Conservation (phyloP, 2,329 filamentous ascomycete genomes). For the Fusarium anguioides region DNA sequence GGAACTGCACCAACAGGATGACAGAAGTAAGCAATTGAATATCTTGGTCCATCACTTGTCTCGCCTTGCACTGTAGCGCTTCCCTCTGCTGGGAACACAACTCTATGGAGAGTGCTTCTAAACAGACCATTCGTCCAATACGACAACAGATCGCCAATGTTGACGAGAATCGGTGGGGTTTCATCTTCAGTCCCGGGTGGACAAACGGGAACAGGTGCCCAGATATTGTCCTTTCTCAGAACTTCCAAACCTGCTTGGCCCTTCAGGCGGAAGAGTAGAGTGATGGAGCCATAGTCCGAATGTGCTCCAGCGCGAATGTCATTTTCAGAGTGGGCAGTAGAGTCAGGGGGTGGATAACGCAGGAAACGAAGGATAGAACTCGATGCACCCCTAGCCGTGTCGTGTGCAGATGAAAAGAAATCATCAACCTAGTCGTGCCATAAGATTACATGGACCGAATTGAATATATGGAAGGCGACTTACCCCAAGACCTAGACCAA, state of each 20-base stretch:
- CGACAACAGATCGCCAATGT: constrained; percentile 76
- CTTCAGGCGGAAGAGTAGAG: constrained; percentile 84
- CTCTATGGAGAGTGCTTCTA: constrained; percentile 88
- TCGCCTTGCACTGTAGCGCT: constrained; percentile 54
- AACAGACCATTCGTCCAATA: constrained; percentile 94
- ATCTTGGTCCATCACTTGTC: constrained; percentile 63
- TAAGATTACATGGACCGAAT: constrained; percentile 4
- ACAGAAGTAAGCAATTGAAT: constrained; percentile 76
- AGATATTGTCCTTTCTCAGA: constrained; percentile 64
- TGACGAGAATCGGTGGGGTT: constrained; percentile 81
- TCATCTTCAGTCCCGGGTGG: constrained; percentile 70
- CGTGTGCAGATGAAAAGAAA: constrained; percentile 67
- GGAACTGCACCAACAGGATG: constrained; percentile 67
- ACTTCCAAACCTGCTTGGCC: constrained; percentile 91
- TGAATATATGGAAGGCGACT: constrained; percentile 26
- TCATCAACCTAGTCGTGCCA: constrained; percentile 53
- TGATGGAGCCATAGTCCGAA: constrained; percentile 82
- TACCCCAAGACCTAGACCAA: constrained; percentile 81
- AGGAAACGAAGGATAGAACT: constrained; percentile 76
- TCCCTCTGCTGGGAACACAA: constrained; percentile 70
- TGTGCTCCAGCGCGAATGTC: constrained; percentile 92
- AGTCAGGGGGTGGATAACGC: constrained; percentile 71
- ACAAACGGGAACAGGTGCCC: constrained; percentile 75
- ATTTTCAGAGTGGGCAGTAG: constrained; percentile 56
- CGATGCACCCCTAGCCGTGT: constrained; percentile 57